Conservation (phyloP, 192 early-diverging fungal species). For the Coemansia sp. region DNA sequence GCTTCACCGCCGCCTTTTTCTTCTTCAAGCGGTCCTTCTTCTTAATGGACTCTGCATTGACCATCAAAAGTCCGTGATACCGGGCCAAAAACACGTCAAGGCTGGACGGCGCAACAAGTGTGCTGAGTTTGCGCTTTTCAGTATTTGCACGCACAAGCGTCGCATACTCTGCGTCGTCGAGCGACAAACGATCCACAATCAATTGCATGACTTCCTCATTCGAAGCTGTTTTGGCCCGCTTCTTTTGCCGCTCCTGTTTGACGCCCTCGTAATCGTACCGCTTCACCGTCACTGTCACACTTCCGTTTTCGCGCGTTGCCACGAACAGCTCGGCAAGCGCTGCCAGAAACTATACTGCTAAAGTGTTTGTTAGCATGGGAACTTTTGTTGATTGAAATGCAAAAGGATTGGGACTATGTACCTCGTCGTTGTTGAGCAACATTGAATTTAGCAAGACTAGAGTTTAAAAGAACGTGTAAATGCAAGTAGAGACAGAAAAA, state of each 20-base stretch:
- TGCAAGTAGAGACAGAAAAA: constrained; percentile 3
- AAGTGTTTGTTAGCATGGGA: too few relatives aligned
- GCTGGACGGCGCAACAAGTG: constrained; percentile 36
- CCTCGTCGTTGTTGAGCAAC: constrained; percentile 40
- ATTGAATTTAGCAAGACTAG: constrained; percentile 13
- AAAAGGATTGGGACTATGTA: constrained; percentile 3
- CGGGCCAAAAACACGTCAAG: constrained; percentile 44
- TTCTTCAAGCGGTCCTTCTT: constrained; percentile 42
- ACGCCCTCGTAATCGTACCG: constrained; percentile 42
- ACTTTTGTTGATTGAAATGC: background rate
- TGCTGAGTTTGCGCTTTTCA: constrained; percentile 45
- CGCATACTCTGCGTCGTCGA: constrained; percentile 38
- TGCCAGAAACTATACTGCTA: constrained; percentile 36
- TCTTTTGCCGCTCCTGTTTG: constrained; percentile 39
- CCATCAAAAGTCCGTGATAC: constrained; percentile 43
- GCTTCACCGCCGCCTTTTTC: constrained; percentile 34
- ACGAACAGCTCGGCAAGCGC: constrained; percentile 36
- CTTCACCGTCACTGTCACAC: constrained; percentile 36
- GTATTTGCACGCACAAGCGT: constrained; percentile 42
- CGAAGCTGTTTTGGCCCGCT: constrained; percentile 14
- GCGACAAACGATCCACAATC: constrained; percentile 33
- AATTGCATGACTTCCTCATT: constrained; percentile 38
- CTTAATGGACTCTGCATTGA: constrained; percentile 36
- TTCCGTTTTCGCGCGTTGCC: constrained; percentile 38
- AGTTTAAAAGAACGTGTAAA: background rate